phyloP scores from a whole-genome alignment of 2,329 filamentous ascomycete genomes.

The Exophiala sp. region DNA sequence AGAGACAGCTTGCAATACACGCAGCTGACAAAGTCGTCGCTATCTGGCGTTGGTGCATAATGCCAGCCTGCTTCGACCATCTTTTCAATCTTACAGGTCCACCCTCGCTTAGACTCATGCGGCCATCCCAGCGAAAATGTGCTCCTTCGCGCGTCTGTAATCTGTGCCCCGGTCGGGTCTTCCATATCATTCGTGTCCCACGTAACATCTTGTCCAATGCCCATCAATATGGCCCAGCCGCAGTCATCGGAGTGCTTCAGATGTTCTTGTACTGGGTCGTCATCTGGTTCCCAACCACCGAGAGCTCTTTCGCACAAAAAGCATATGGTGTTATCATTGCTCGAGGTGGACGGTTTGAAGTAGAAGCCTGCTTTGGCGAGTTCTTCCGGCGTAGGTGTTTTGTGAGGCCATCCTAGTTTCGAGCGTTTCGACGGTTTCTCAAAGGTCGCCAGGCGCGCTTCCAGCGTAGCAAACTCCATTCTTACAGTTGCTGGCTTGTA shows the following conservation, averaged over 20 bases:
- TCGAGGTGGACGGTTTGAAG: slow-evolving; percentile 68
- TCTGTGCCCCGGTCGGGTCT: slow-evolving; percentile 65
- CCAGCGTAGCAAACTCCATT: slow-evolving; percentile 49
- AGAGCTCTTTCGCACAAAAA: slow-evolving; percentile 79
- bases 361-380: slow-evolving; percentile 89
- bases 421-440: slow-evolving; percentile 55
- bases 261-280: slow-evolving; percentile 79
- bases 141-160: slow-evolving; percentile 69
- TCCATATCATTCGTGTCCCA: slow-evolving; percentile 57
- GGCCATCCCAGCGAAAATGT: slow-evolving; percentile 87
- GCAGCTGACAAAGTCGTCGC: slow-evolving; percentile 84
- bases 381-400: slow-evolving; percentile 59
- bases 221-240: slow-evolving; percentile 73
- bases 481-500: background rate
- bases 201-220: slow-evolving; percentile 55
- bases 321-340: slow-evolving; percentile 82
- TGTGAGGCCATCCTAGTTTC: slow-evolving; percentile 70
- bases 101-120: slow-evolving; percentile 78
- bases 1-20: slow-evolving; percentile 83
- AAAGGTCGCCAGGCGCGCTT: slow-evolving; percentile 77
- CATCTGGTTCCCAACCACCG: slow-evolving; percentile 85
- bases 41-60: slow-evolving; percentile 77
- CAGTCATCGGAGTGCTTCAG: slow-evolving; percentile 74
- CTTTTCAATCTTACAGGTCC: slow-evolving; percentile 86
- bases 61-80: slow-evolving; percentile 91